These are phyloP conservation scores for Musa beccarii DNA, from an alignment of 176 grass and related monocot genomes.

Conservation along the genomic window DNA sequence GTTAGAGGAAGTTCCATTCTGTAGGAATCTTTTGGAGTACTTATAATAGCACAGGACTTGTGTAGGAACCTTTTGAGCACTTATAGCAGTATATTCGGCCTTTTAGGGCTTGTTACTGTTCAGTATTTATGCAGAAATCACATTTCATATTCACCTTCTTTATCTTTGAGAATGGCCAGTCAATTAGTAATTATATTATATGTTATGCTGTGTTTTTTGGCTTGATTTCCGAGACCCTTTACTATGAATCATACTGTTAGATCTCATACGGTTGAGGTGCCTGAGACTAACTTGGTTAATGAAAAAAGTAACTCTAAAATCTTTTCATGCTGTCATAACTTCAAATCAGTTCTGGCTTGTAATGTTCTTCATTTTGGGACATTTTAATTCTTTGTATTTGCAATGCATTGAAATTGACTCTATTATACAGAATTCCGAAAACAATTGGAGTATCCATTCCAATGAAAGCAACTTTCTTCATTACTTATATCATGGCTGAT, in stretches of 20 bases:
- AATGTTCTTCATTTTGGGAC: not conserved
- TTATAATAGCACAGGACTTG: no score
- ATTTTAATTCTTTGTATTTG: not conserved
- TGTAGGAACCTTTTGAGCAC: no score
- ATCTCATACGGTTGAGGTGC: not conserved
- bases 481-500: constrained; percentile 95
- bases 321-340: not conserved
- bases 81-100: no score
- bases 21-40: no score
- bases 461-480: constrained; percentile 98
- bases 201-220: no score
- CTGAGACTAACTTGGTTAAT: not conserved
- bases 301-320: not conserved
- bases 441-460: constrained; percentile 76
- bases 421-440: constrained; percentile 43
- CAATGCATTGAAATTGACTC: not conserved
- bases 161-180: no score
- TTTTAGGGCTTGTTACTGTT: no score
- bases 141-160: no score
- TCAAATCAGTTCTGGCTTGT: not conserved
- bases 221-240: no score
- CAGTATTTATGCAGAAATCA: no score
- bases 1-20: no score
- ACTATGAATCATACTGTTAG: not conserved
- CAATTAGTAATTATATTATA: no score